Evolutionary conservation across 352 stramenopile species (phyloP).

Genomic region (Globisporangium paddicum): DNA sequence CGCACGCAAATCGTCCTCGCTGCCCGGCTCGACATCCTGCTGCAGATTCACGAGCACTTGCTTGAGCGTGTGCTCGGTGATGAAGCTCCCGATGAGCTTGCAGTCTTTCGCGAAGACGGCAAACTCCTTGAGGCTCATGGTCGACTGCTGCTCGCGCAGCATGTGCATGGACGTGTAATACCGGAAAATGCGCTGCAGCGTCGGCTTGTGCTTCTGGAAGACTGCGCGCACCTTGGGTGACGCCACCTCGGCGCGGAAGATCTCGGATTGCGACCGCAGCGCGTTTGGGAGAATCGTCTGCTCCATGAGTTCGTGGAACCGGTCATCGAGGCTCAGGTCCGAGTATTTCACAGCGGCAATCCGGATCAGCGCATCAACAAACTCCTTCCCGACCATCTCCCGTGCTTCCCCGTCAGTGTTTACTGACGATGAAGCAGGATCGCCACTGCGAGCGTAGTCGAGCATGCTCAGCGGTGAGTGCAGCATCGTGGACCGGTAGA

Average conservation of each 20-base stretch:
- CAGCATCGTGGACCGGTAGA: conserved; percentile 29
- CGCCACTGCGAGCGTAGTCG: neutral
- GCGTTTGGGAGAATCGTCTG: conserved; percentile 60
- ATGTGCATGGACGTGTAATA: conserved; percentile 81
- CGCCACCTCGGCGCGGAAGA: conserved; percentile 70
- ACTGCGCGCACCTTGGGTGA: conserved; percentile 64
- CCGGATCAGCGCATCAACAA: conserved; percentile 58
- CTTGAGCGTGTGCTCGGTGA: conserved; percentile 76
- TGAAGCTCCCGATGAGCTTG: conserved; percentile 68
- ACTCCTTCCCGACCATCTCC: conserved; percentile 61
- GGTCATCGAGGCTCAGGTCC: conserved; percentile 38
- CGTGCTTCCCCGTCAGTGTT: conserved; percentile 9
- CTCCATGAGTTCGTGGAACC: conserved; percentile 67
- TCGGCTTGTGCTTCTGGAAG: conserved; percentile 65
- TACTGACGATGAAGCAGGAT: neutral
- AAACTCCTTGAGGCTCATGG: conserved; percentile 58
- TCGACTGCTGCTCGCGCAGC: conserved; percentile 69
- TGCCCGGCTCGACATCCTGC: conserved; percentile 33
- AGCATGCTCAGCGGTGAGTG: conserved; percentile 15
- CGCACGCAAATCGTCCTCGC: conserved; percentile 39
- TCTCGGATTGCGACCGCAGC: conserved; percentile 61
- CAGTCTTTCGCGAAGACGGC: conserved; percentile 63
- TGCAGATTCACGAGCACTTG: conserved; percentile 75
- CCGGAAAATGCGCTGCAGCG: conserved; percentile 68
- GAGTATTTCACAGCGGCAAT: conserved; percentile 51